phyloP scores from a whole-genome alignment of 1,284 basidiomycete genomes.

The Phylloboletellus chloephorus region DNA sequence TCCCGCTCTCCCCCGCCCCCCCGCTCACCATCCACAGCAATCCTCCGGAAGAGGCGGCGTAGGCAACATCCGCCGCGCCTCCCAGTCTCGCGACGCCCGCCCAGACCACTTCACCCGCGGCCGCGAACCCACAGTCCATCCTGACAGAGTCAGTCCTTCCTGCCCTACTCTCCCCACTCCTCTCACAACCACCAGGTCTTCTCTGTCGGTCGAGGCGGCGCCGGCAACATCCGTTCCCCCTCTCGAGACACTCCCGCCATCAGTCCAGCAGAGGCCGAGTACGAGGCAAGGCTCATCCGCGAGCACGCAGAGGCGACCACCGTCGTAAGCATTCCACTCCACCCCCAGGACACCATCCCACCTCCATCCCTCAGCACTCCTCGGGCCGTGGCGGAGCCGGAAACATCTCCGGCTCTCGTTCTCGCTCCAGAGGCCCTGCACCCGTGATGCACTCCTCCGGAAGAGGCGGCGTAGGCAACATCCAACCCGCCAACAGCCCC shows the following conservation, averaged over 20 bases:
- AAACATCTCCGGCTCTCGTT: slow-evolving; percentile 30
- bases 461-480: slow-evolving; percentile 67
- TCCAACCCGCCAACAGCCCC: slow-evolving; percentile 33
- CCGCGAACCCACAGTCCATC: slow-evolving; percentile 44
- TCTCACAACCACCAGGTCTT: slow-evolving; percentile 34
- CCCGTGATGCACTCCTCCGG: slow-evolving; percentile 46
- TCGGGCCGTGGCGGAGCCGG: slow-evolving; percentile 33
- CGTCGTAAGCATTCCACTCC: slow-evolving; percentile 33
- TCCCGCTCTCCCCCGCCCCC: too few relatives aligned
- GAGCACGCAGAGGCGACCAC: slow-evolving; percentile 35
- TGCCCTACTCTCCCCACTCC: not conserved
- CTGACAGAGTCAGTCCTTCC: slow-evolving; percentile 29
- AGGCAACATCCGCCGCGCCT: slow-evolving; percentile 57
- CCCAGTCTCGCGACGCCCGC: slow-evolving; percentile 38
- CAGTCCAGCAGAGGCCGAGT: slow-evolving; percentile 18
- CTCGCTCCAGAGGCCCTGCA: slow-evolving; percentile 33
- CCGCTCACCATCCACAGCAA: slow-evolving; percentile 28
- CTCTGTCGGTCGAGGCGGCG: slow-evolving; percentile 71
- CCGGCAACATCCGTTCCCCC: slow-evolving; percentile 72
- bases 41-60: slow-evolving; percentile 64
- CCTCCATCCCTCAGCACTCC: slow-evolving; percentile 40
- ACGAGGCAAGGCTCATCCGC: slow-evolving; percentile 45
- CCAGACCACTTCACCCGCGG: slow-evolving; percentile 49
- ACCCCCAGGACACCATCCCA: not conserved
- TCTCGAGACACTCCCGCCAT: slow-evolving; percentile 47